These are phyloP conservation scores for Plenodomus biglobosus DNA, from an alignment of 2,329 filamentous ascomycete species.

Conservation along the genomic window DNA sequence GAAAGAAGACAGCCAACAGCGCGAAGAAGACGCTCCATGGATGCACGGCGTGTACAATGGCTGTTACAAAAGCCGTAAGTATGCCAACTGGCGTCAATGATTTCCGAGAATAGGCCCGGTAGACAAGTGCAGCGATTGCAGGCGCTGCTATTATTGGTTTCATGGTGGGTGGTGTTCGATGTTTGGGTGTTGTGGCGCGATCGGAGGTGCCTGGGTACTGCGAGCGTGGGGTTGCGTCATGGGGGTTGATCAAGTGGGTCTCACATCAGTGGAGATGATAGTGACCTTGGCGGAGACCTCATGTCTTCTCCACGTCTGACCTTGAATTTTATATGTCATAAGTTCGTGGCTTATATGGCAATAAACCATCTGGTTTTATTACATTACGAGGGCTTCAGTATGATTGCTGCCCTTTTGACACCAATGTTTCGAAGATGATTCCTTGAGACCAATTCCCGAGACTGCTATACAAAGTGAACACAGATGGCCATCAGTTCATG, in stretches of 20 bases:
- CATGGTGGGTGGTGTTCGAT: conserved; percentile 22
- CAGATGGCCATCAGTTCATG: too few species aligned
- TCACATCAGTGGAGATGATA: not conserved
- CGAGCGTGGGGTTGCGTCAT: conserved; percentile 13
- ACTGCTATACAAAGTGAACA: too few species aligned
- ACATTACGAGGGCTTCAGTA: not conserved
- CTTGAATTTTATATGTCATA: not conserved
- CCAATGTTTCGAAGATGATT: too few species aligned
- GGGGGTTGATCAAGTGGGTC: not conserved
- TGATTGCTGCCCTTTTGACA: too few species aligned
- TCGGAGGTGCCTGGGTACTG: conserved; percentile 11
- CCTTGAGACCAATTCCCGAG: too few species aligned
- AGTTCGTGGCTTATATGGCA: not conserved
- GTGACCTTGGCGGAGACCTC: not conserved
- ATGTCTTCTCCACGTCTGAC: not conserved
- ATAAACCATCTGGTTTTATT: not conserved
- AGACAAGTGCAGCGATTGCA: conserved; percentile 43
- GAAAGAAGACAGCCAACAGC: conserved; percentile 80
- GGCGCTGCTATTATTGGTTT: conserved; percentile 35
- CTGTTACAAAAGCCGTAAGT: conserved; percentile 70
- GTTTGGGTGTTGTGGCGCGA: conserved; percentile 3
- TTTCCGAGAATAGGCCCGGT: conserved; percentile 45
- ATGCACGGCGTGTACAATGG: conserved; percentile 80
- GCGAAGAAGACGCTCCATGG: conserved; percentile 92
- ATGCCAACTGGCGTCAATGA: conserved; percentile 80